Base-by-base conservation (phyloP, 331 rosid genomes). In the Ulmus americana region DNA sequence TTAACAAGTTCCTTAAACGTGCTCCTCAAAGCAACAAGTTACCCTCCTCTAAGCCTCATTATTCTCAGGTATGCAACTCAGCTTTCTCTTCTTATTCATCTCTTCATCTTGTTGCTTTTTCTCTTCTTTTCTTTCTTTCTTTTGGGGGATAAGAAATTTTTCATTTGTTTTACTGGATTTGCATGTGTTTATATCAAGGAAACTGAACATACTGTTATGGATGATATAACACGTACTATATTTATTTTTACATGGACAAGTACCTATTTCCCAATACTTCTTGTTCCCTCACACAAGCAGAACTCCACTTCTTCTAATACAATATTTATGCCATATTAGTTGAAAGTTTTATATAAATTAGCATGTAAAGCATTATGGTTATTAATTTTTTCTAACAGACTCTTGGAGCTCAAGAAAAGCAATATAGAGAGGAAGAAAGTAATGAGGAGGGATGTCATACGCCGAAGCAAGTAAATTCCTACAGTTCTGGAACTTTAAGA, bases 1-100 rank as follows among this genome's bases (percentile, higher is more conserved):
- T 61, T 65, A 76, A 78, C 69, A 77, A 77, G 66, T 65, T 69
- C 69, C 71, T 75, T 22, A 77, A 73, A 55, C 76, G 72, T 45
- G 77, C 77, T 39, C 60, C 70, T 65, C 81, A 77, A 67, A 64
- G 74, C 59, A 75, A 67, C 61, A 70, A 72, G n/a, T 6, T 59
- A 58, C 12, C 67, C 16, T 61, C 85, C 16, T 71, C 65, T 42
- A 65, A 68, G 70, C 59, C 69, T 67, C 74, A 69, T 64, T 67
- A 78, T 68, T 69, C 85, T 61, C 78, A 69, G 88, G 88, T 84
- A 75, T 64, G 45, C 74, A 15, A 8, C 53, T 61, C 70, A 12
- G 64, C 18, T 55, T 72, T 57, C 57, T 28, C 35, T 48, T 12
- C 47, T 6, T 22, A 43, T 39, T 8, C 8, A 6, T 13, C 69